Conservation (phyloP, 352 stramenopile species). For the Pythium grandisporangium region DNA sequence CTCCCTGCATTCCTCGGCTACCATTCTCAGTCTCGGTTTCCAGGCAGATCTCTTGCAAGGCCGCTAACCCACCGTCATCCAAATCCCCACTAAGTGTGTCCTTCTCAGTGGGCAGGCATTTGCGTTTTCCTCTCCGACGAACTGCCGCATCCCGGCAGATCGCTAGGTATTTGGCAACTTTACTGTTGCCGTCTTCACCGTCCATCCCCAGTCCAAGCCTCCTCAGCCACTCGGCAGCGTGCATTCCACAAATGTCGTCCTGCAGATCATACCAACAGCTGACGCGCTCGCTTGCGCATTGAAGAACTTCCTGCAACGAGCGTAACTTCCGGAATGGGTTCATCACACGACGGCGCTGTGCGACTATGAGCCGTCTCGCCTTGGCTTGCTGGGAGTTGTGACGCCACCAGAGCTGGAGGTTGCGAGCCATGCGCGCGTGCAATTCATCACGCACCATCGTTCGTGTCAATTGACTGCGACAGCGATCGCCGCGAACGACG, state of each 20-base stretch:
- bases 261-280: slow-evolving; percentile 33
- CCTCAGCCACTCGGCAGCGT: slow-evolving; percentile 38
- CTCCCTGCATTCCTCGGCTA: too few relatives aligned
- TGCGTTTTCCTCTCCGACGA: too few relatives aligned
- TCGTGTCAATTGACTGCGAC: slow-evolving; percentile 21
- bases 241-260: slow-evolving; percentile 49
- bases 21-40: too few relatives aligned
- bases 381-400: slow-evolving; percentile 37
- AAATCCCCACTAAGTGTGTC: too few relatives aligned
- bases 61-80: too few relatives aligned
- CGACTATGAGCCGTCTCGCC: slow-evolving; percentile 28
- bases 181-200: slow-evolving; percentile 35
- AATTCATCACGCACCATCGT: slow-evolving; percentile 26
- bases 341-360: slow-evolving; percentile 35
- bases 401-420: slow-evolving; percentile 56
- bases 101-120: too few relatives aligned
- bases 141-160: too few relatives aligned
- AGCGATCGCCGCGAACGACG: slow-evolving; percentile 26
- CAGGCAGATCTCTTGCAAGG: too few relatives aligned
- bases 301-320: slow-evolving; percentile 25
- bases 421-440: slow-evolving; percentile 35
- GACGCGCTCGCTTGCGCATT: slow-evolving; percentile 15
- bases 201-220: slow-evolving; percentile 52
- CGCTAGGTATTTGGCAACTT: too few relatives aligned
- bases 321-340: slow-evolving; percentile 34